Evolutionary conservation across 768 basidiomycete genomes (phyloP), one percentile per base, ranked within the genome.

Genomic region (Rhizopogon vulgaris): DNA sequence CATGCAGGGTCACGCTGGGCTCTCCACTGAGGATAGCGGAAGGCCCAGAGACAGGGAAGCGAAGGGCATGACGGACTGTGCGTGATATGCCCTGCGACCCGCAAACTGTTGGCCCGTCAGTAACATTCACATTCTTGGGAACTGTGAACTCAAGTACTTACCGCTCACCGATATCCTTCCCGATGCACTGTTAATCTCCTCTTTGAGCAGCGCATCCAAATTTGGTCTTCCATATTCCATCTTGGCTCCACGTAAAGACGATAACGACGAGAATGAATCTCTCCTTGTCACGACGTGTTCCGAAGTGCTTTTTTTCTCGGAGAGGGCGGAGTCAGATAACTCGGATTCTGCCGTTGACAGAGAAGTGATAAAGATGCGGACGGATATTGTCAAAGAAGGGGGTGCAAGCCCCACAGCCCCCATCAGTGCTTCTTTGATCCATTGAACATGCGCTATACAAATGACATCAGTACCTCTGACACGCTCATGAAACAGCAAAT

Each of bases 81-180:
- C 63, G 57, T 1, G 73, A 63, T 10, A 82, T 53, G 3, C 65
- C 63, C 22, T 68, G 66, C 0, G 78, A 71, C 3, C 80, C 80
- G 45, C 80, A 83, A 0, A 80, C 80, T 82, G n/a, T 10, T 36
- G 15, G 18, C 18, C 9, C 6, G 38, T 50, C 15, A 30, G 38
- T 39, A 41, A 17, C 8, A 7, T 6, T 15, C 28, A 9, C 32
- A 50, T 34, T 27, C 22, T 39, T 32, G 6, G 32, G 24, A 18
- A 11, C 6, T 8, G 27, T 25, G 32, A 10, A 32, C 32, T 1
- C 28, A 30, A 12, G 32, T 1, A 66, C 73, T 6, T 51, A 79
- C 80, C 79, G 27, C 69, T 77, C 27, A 82, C 73, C 7, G 74
- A 73, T 58, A 80, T 66, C 6, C 67, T 63, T 6, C 75, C 78